phyloP scores from a whole-genome alignment of 441 rosid genomes.

The Breynia disticha region DNA sequence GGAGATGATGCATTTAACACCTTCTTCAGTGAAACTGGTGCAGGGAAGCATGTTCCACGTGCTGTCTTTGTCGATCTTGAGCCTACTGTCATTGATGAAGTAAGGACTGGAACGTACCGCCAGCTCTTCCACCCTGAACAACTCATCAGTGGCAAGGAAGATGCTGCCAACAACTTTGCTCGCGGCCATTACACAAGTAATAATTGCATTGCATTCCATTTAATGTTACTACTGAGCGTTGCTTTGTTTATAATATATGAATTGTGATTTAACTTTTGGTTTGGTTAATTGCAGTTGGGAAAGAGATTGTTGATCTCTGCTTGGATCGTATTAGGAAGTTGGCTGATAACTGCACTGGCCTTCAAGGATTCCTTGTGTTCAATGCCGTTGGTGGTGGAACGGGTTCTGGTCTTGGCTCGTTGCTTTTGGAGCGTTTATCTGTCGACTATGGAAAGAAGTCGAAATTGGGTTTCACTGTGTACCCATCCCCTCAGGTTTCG shows the following conservation, averaged over 20 bases:
- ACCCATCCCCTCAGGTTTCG: conserved; percentile 39
- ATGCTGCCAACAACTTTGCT: conserved; percentile 41
- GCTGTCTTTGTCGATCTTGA: conserved; percentile 42
- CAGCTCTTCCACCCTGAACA: conserved; percentile 43
- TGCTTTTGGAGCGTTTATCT: conserved; percentile 37
- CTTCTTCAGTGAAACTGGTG: conserved; percentile 73
- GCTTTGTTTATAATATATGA: background rate
- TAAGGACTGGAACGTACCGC: conserved; percentile 35
- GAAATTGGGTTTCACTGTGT: conserved; percentile 40
- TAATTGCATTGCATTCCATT: background rate
- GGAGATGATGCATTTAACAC: conserved; percentile 80
- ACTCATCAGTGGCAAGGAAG: conserved; percentile 57
- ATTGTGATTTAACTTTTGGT: background rate
- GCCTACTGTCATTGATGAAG: conserved; percentile 43
- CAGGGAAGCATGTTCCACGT: conserved; percentile 69
- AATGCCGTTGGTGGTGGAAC: conserved; percentile 48
- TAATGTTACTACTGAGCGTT: no score
- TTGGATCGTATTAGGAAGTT: conserved; percentile 41
- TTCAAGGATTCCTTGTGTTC: conserved; percentile 42
- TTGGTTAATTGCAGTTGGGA: conserved; percentile 26
- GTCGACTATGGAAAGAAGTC: conserved; percentile 61
- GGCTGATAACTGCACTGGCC: conserved; percentile 46
- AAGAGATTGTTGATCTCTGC: conserved; percentile 44
- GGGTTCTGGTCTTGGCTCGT: conserved; percentile 44
- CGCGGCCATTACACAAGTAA: conserved; percentile 46